Evolutionary conservation across 164 flowering plant genomes (phyloP).

Genomic region (Stephania cephalantha): DNA sequence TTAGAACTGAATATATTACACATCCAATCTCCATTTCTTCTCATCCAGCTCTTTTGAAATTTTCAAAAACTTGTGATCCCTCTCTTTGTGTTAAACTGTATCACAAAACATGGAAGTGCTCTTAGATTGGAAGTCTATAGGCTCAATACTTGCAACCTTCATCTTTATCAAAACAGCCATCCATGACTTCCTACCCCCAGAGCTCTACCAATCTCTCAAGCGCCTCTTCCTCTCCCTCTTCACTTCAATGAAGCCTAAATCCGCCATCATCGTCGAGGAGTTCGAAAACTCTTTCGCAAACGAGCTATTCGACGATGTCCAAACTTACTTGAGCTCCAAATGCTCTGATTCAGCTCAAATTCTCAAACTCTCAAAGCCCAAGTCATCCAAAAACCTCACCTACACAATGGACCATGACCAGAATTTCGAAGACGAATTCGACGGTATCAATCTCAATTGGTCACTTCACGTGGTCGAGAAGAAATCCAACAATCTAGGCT

Average conservation of each 20-base stretch:
- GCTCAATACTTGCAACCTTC: constrained; percentile 26
- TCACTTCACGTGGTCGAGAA: constrained; percentile 15
- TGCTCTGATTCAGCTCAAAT: constrained; percentile 20
- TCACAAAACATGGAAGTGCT: constrained; percentile 8
- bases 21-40: too few species aligned
- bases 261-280: constrained; percentile 24
- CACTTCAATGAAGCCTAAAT: constrained; percentile 13
- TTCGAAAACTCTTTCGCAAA: constrained; percentile 21
- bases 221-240: constrained; percentile 11
- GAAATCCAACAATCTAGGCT: constrained; percentile 4
- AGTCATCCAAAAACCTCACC: constrained; percentile 18
- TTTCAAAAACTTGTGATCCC: too few species aligned
- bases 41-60: too few species aligned
- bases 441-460: constrained; percentile 22
- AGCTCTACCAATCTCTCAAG: constrained; percentile 15
- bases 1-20: too few species aligned
- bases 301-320: constrained; percentile 24
- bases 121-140: constrained; percentile 29
- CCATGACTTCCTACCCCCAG: constrained; percentile 25
- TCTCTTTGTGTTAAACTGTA: too few species aligned
- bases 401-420: constrained; percentile 22
- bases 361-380: constrained; percentile 21
- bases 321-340: constrained; percentile 21
- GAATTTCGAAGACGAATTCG: constrained; percentile 20
- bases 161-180: constrained; percentile 20